Evolutionary conservation across 768 basidiomycete genomes (phyloP).

Genomic region (Leccinum uliginosum): DNA sequence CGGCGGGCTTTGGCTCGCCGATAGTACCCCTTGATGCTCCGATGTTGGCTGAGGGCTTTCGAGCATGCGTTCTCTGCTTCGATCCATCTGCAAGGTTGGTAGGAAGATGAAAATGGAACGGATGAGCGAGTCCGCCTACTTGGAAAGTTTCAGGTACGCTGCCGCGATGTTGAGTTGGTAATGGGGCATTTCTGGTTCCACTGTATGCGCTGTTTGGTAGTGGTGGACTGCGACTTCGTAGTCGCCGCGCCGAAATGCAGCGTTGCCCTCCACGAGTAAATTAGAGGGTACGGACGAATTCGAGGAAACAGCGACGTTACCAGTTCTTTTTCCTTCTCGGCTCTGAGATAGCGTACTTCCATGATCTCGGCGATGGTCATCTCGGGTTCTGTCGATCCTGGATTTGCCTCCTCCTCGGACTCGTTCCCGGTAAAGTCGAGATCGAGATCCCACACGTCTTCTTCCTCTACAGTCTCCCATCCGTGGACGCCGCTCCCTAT

Average conservation of each 20-base stretch:
- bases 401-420: constrained; percentile 46
- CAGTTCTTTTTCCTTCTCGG: constrained; percentile 68
- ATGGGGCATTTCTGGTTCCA: constrained; percentile 70
- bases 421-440: constrained; percentile 60
- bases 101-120: constrained; percentile 4
- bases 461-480: constrained; percentile 74
- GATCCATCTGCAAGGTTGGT: constrained; percentile 50
- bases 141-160: constrained; percentile 63
- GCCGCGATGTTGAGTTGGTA: constrained; percentile 77
- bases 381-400: constrained; percentile 24
- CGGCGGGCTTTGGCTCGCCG: constrained; percentile 63
- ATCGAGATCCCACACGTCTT: constrained; percentile 72
- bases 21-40: constrained; percentile 65
- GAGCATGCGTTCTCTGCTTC: constrained; percentile 71
- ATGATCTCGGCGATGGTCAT: constrained; percentile 73
- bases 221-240: constrained; percentile 50
- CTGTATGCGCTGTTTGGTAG: constrained; percentile 56
- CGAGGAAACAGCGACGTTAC: constrained; percentile 32
- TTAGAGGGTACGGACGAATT: background rate
- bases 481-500: constrained; percentile 58
- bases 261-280: constrained; percentile 51
- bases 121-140: constrained; percentile 41
- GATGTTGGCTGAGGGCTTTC: constrained; percentile 57
- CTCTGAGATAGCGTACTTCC: constrained; percentile 68
- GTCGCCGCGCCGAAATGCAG: constrained; percentile 61